Conservation (phyloP, 75 land plant genomes). For the Cunninghamia lanceolata region DNA sequence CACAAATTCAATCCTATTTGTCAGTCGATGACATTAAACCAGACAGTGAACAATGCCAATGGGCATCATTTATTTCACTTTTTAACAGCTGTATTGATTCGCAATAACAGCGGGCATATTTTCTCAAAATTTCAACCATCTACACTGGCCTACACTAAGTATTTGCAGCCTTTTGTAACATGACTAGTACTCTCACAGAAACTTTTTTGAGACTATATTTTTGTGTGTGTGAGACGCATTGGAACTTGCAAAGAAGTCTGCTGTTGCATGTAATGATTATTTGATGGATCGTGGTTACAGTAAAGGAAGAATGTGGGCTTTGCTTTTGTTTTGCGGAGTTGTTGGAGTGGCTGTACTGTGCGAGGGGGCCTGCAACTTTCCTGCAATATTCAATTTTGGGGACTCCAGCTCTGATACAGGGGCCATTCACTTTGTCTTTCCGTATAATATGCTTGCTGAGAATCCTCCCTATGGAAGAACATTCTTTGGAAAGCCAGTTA, state of each 20-base stretch:
- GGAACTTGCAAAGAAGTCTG: background rate
- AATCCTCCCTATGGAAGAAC: conserved; percentile 26
- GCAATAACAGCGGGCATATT: no score
- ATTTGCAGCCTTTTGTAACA: background rate
- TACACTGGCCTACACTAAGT: background rate
- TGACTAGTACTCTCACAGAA: background rate
- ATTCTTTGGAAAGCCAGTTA: conserved; percentile 25
- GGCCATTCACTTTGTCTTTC: conserved; percentile 20
- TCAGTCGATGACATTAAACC: background rate
- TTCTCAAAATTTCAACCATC: no score
- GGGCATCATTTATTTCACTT: background rate
- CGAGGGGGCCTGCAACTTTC: conserved; percentile 9
- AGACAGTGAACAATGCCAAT: background rate
- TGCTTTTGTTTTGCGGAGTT: background rate
- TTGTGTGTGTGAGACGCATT: background rate
- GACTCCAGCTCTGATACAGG: conserved; percentile 39
- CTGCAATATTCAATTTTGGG: conserved; percentile 37
- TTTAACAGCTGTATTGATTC: background rate
- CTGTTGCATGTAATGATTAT: no score
- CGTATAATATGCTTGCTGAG: conserved; percentile 20
- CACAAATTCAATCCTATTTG: background rate
- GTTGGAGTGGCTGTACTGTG: background rate
- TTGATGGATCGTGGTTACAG: background rate
- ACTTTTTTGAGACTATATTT: background rate
- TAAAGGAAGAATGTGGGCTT: background rate